Evolutionary conservation across 352 stramenopile species (phyloP).

Genomic region (Blastocystis sp.): DNA sequence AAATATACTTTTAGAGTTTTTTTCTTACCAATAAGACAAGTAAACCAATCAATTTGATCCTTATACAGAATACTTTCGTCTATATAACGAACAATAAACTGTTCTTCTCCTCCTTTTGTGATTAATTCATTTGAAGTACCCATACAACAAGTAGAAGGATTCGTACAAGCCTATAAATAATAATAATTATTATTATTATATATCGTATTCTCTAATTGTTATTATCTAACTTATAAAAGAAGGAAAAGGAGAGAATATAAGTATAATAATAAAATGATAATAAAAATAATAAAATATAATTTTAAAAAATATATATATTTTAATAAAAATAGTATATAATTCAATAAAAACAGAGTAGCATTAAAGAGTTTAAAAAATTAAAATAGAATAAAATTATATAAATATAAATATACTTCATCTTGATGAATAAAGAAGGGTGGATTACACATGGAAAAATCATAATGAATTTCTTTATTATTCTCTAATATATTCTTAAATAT

Average conservation of each 20-base stretch:
- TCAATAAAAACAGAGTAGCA: too few relatives aligned
- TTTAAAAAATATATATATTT: too few relatives aligned
- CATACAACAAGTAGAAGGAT: not conserved
- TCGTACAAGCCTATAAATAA: not conserved
- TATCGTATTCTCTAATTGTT: too few relatives aligned
- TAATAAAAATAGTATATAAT: too few relatives aligned
- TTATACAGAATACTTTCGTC: not conserved
- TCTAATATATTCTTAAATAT: constrained; percentile 1
- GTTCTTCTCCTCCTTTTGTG: constrained; percentile 1
- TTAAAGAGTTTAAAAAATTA: too few relatives aligned
- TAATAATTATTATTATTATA: not conserved
- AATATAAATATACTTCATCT: constrained; percentile 7
- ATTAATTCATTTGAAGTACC: not conserved
- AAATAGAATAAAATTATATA: too few relatives aligned
- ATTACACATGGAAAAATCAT: constrained; percentile 32
- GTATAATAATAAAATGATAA: too few relatives aligned
- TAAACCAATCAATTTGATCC: not conserved
- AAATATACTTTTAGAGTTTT: not conserved
- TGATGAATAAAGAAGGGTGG: constrained; percentile 18
- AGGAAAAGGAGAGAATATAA: too few relatives aligned
- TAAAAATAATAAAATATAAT: too few relatives aligned
- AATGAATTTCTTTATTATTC: not conserved
- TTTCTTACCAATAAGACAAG: constrained; percentile 18
- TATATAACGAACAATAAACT: constrained; percentile 11
- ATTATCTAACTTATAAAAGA: too few relatives aligned